Evolutionary conservation across 1,284 basidiomycete species (phyloP), one percentile per base, ranked within the genome.

Genomic region (Mycena sp.): DNA sequence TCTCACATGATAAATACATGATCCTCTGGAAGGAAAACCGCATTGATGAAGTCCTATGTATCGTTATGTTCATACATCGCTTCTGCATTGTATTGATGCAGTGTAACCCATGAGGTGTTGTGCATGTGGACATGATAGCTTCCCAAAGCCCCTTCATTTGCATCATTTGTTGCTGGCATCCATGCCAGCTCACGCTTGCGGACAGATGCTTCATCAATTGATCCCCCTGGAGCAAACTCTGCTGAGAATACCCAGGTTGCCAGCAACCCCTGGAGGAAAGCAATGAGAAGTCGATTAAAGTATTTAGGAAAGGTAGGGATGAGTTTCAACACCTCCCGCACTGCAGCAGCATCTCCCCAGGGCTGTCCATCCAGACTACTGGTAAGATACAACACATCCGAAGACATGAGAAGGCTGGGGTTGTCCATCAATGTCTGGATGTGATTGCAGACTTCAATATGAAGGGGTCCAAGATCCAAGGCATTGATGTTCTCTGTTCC

Each of bases 371-470:
- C 32, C 32, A 35, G 14, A 14, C 9, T 14, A 35, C 9, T 14
- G 9, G 32, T 35, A 14, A 35, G 49, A n/a, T 10, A 48, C 11
- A 35, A 44, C 23, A 38, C 12, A 21, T 60, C 37, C 1, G n/a
- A 11, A 4, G 58, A 57, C 25, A 76, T 60, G 9, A 80, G 55
- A 4, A 75, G 49, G 2, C 58, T 64, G 0, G 77, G 78, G 23
- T 74, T 19, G 1, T 67, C 65, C 23, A 77, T 74, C 12, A 80
- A 63, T 2, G 19, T n/a, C 25, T 72, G 51, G 28, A 63, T 59
- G 58, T 75, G 73, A 12, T 57, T 60, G n/a, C 59, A 51, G 4
- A 77, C 58, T 10, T 67, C 52, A 2, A 21, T 4, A 60, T 75
- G 73, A 12, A 74, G 59, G 2, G 32, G 32, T 14, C 32, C 32